Evolutionary conservation across 306 rosid species (phyloP).

Genomic region (Pterocarpus santalinus): DNA sequence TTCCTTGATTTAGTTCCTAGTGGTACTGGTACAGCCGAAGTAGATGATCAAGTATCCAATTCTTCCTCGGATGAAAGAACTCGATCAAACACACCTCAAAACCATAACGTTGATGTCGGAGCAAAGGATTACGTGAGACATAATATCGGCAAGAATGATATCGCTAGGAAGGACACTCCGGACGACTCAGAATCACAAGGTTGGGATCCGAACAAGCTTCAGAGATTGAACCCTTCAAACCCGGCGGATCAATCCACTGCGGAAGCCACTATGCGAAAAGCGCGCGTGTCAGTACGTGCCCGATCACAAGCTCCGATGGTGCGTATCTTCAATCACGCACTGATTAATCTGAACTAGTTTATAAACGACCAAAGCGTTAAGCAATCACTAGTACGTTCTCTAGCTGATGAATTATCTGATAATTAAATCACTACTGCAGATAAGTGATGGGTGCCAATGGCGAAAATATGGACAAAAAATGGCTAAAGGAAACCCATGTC

Average conservation of each 20-base stretch:
- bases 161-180: slow-evolving; percentile 72
- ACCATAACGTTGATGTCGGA: slow-evolving; percentile 44
- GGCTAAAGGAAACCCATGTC: slow-evolving; percentile 98
- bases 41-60: slow-evolving; percentile 62
- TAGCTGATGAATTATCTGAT: background rate
- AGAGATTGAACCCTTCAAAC: slow-evolving; percentile 55
- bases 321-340: background rate
- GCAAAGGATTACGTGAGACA: slow-evolving; percentile 21
- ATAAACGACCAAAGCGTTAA: background rate
- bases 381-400: background rate
- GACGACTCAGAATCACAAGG: slow-evolving; percentile 72
- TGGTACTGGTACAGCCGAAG: slow-evolving; percentile 54
- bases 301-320: slow-evolving; percentile 97
- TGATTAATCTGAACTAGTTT: background rate
- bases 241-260: slow-evolving; percentile 65
- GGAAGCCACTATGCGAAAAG: slow-evolving; percentile 95
- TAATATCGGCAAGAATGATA: slow-evolving; percentile 56
- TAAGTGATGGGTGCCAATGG: slow-evolving; percentile 97
- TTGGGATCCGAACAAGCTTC: slow-evolving; percentile 72
- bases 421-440: slow-evolving; percentile 54
- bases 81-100: slow-evolving; percentile 70
- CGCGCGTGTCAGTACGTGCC: slow-evolving; percentile 96
- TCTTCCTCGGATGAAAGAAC: slow-evolving; percentile 87
- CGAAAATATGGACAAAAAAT: slow-evolving; percentile 95
- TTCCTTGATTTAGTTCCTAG: slow-evolving; percentile 73